Evolutionary conservation across 768 basidiomycete genomes (phyloP), one percentile per base, ranked within the genome.

Genomic region (Podaxis sp.): DNA sequence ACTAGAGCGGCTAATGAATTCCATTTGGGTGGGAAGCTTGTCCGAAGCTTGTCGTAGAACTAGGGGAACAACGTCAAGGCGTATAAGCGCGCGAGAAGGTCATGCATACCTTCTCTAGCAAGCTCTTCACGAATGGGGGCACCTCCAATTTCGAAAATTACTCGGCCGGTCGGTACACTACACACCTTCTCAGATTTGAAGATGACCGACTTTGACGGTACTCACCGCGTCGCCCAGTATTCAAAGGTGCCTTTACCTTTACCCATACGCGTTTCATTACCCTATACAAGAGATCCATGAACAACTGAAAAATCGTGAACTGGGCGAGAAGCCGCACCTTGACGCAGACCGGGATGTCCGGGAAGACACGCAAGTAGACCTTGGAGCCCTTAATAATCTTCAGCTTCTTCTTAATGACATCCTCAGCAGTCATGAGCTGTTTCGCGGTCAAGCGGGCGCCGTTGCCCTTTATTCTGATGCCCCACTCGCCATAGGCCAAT

Each of bases 191-290:
- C 22, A 52, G 17, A 36, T 27, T 43, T 22, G 22, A n/a, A 22
- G 43, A 7, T 57, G 38, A n/a, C 37, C 8, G 37, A 57, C 13
- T 37, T 19, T 43, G n/a, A 43, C 19, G 36, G 22, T 24, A 70
- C 85, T 59, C 68, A 94, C 93, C 93, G 86, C 63, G 91, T 93
- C 27, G 96, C 93, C 97, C 97, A 99, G 73, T 83, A 98, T 71
- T 98, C 97, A 69, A 98, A 98, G 0, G 91, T 86, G 51, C 97
- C 97, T 75, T 99, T 99, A 63, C 97, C 97, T 77, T 98, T 98
- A 55, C 97, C 97, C 97, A 98, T 98, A 82, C 97, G 91, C 4
- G 94, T 96, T 75, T 98, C 96, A 68, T 97, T 98, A 58, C 97
- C 96, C 93, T 94, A 62, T 24, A 33, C 13, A 13, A 6, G 27